These are phyloP conservation scores for Ustilago nuda DNA, from an alignment of 1,284 basidiomycete species.

Conservation along the genomic window DNA sequence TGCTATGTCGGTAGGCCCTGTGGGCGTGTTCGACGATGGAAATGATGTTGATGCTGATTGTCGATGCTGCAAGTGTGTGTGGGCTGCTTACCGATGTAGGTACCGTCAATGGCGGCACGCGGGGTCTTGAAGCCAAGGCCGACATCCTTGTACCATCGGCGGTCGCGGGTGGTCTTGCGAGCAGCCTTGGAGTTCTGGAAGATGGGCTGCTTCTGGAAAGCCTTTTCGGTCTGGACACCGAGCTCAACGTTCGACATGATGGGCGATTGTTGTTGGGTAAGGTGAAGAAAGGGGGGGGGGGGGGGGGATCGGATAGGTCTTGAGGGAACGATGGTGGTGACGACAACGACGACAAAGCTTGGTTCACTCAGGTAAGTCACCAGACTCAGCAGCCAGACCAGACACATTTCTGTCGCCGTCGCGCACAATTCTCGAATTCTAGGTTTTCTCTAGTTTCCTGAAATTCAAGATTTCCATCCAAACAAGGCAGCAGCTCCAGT, in stretches of 20 bases:
- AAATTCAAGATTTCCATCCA: constrained; percentile 11
- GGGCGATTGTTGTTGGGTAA: constrained; percentile 37
- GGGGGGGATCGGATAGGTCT: constrained; percentile 25
- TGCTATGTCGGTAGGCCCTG: neutral
- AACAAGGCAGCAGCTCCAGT: constrained; percentile 5
- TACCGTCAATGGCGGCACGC: constrained; percentile 91
- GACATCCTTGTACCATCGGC: constrained; percentile 91
- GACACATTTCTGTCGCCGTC: constrained; percentile 1
- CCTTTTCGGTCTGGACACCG: constrained; percentile 68
- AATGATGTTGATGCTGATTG: constrained; percentile 5
- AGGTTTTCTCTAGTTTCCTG: constrained; percentile 4
- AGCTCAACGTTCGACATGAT: constrained; percentile 68
- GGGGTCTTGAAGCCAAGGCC: constrained; percentile 78
- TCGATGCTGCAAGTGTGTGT: neutral
- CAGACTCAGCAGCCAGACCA: neutral
- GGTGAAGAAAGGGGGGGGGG: constrained; percentile 37
- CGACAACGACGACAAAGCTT: constrained; percentile 31
- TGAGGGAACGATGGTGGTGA: constrained; percentile 42
- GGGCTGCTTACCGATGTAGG: constrained; percentile 79
- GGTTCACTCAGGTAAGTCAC: constrained; percentile 13
- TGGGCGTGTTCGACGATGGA: neutral
- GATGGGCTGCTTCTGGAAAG: constrained; percentile 90
- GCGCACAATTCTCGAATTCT: neutral
- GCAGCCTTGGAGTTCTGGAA: constrained; percentile 97
- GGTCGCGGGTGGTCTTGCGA: constrained; percentile 91